phyloP scores from a whole-genome alignment of 352 stramenopile species.

The Pythium coloratum region DNA sequence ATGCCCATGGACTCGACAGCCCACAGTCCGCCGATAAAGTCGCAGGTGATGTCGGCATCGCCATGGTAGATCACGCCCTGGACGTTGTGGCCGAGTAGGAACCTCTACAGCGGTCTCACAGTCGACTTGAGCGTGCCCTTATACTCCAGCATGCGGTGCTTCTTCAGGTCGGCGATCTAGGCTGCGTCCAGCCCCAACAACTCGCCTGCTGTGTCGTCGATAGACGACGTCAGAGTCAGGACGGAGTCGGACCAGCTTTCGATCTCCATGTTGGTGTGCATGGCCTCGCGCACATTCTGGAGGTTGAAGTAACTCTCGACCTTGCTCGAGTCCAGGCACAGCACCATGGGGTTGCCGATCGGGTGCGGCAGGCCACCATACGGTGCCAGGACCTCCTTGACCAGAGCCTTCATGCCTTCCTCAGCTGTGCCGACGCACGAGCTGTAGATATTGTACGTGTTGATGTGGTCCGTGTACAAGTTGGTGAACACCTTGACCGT shows the following conservation, averaged over 20 bases:
- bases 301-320: conserved; percentile 75
- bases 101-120: conserved; percentile 61
- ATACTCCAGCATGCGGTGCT: conserved; percentile 52
- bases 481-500: conserved; percentile 33
- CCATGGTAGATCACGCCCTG: conserved; percentile 72
- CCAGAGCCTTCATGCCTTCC: conserved; percentile 43
- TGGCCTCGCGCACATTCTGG: conserved; percentile 58
- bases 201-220: conserved; percentile 33
- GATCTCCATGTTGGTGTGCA: conserved; percentile 69
- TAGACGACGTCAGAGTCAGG: conserved; percentile 45
- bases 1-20: conserved; percentile 64
- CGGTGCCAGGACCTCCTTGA: conserved; percentile 46
- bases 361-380: conserved; percentile 44
- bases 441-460: conserved; percentile 72
- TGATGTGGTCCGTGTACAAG: conserved; percentile 49
- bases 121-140: conserved; percentile 38
- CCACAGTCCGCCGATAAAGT: conserved; percentile 69
- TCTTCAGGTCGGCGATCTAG: conserved; percentile 33
- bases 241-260: conserved; percentile 42
- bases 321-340: conserved; percentile 64
- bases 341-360: conserved; percentile 69
- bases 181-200: conserved; percentile 40
- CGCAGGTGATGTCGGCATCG: conserved; percentile 68
- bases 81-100: conserved; percentile 45
- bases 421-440: conserved; percentile 48